Base-by-base conservation (phyloP, 2,329 filamentous ascomycete genomes). In the Ascochyta pisi region DNA sequence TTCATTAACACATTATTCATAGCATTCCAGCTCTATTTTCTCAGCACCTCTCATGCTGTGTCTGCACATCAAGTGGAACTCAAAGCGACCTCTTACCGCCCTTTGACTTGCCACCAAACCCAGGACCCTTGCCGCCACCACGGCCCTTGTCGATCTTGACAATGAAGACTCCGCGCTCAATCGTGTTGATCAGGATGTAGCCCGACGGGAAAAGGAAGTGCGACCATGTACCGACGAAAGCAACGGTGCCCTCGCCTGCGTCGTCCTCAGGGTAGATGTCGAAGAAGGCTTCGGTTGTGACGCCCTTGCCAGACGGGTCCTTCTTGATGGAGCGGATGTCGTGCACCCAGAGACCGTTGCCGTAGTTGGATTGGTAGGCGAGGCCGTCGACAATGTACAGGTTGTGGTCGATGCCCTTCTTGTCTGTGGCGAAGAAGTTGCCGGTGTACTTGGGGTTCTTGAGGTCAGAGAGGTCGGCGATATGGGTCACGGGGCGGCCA, bases 191-290 rank as follows among this genome's bases (percentile, higher is more conserved):
- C 19, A 76, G 59, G 23, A 76, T 68, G 55, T 63, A 73, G 2
- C 74, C 73, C 24, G 68, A 72, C 1, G 69, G 68, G 46, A 70
- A 76, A n/a, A 67, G 44, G 31, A 69, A 73, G 53, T 78, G 79
- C 13, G 68, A 73, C 77, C 77, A 80, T 2, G 73, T 75, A 9
- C 77, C 77, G n/a, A 77, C 73, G 50, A 77, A 80, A 16, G 73
- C 63, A 8, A 77, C 57, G 4, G 61, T 62, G n/a, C 78, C 77
- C 19, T 65, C 66, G 4, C 61, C 47, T 24, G 68, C 60, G 50
- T 78, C 76, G 49, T 78, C 76, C 54, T 78, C 76, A 9, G 76
- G 77, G 58, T 78, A 76, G 33, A 77, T 67, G 54, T 78, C 76
- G 51, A 78, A 78, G 66, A 75, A 78, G 13, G 67, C 77, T 34